Base-by-base conservation (phyloP, 768 basidiomycete genomes). In the Fomitopsis pulvina region DNA sequence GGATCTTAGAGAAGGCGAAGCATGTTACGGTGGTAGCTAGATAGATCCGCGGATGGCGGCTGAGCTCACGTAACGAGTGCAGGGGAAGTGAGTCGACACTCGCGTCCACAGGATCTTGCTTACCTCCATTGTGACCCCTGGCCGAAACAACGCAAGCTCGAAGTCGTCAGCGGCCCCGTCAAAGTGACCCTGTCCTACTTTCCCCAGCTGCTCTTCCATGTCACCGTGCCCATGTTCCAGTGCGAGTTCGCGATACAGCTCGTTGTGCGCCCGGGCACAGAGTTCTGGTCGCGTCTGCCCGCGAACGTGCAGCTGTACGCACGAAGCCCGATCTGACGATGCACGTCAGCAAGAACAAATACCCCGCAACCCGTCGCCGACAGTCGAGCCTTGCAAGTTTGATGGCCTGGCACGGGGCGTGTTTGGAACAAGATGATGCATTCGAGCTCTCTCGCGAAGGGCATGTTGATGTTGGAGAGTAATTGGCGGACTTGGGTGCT, bases 1-100 rank as follows among this genome's bases (percentile, higher is more conserved):
- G 87, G 60, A 99, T 98, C 51, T 71, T 99, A 22, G 91, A 95
- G 61, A 87, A 92, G 66, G 88, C 89, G 48, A 92, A 93, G 65
- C 86, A 87, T 70, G 87, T 91, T 24, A 91, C 89, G 0, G 95
- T 93, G 1, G 83, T 98, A 21, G 96, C n/a, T n/a, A 99, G 70
- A 91, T 92, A 86, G 96, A 98, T 64, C 96, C 96, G 56, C 83
- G 96, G 14, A 97, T 98, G 95, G 95, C 96, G 12, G 93, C 94
- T 16, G 96, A 98, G 66, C 79, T 98, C 45, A 87, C 89, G 38
- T 98, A 99, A 67, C 83, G 96, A 43, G 93, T 98, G 8, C 87
- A 97, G 77, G 96, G 95, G 73, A 96, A 85, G 95, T 97, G 68
- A 71, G 94, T 84, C 28, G 46, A 22, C 12, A 22, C 38, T 34